Evolutionary conservation across 805 yeast species (phyloP).

Genomic region (Schwanniomyces vanrijiae): DNA sequence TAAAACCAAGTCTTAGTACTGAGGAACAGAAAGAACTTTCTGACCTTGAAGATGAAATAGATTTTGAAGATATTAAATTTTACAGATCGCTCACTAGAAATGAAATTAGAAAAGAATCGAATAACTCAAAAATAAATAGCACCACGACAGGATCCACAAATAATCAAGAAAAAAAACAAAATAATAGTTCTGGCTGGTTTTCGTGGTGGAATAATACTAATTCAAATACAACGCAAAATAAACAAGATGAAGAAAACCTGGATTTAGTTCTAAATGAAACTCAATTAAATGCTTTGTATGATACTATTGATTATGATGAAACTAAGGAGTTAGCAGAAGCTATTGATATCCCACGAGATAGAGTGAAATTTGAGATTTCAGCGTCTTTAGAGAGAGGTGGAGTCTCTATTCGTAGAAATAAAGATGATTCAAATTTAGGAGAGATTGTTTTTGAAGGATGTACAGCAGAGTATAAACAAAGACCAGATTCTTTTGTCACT

Average conservation of each 20-base stretch:
- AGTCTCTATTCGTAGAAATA: slow-evolving; percentile 52
- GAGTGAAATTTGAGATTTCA: slow-evolving; percentile 64
- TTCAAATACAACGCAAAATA: slow-evolving; percentile 19
- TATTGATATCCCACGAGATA: slow-evolving; percentile 69
- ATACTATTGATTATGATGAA: slow-evolving; percentile 91
- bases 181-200: slow-evolving; percentile 57
- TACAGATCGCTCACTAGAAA: slow-evolving; percentile 79
- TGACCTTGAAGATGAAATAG: slow-evolving; percentile 55
- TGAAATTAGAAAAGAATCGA: slow-evolving; percentile 61
- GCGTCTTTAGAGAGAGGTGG: slow-evolving; percentile 79
- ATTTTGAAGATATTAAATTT: slow-evolving; percentile 79
- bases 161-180: slow-evolving; percentile 12
- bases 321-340: slow-evolving; percentile 48
- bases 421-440: slow-evolving; percentile 54
- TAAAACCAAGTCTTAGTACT: slow-evolving; percentile 24
- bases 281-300: slow-evolving; percentile 85
- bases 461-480: slow-evolving; percentile 64
- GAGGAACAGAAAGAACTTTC: slow-evolving; percentile 41
- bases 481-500: slow-evolving; percentile 75
- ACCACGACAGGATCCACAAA: slow-evolving; percentile 11
- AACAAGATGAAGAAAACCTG: slow-evolving; percentile 32
- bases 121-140: slow-evolving; percentile 40
- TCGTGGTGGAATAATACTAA: slow-evolving; percentile 61
- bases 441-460: slow-evolving; percentile 84
- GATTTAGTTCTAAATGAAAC: slow-evolving; percentile 65